Conservation (phyloP, 1,139 yeast genomes). For the Hansenula sp. region DNA sequence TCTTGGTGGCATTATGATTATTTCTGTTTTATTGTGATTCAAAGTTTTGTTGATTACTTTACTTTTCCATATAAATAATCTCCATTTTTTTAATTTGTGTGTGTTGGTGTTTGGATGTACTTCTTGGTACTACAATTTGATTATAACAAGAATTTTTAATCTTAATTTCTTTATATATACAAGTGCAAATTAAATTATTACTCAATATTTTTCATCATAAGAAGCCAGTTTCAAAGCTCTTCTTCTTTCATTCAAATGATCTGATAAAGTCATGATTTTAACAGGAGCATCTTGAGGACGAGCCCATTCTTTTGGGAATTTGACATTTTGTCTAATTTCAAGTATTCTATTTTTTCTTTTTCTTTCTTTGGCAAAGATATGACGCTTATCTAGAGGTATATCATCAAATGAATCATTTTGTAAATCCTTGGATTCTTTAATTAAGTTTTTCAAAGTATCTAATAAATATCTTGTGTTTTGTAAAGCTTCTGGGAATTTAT, state of each 20-base stretch:
- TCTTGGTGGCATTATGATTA: slow-evolving; percentile 14
- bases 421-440: slow-evolving; percentile 62
- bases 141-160: no score
- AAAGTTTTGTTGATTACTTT: no score
- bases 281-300: slow-evolving; percentile 68
- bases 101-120: slow-evolving; percentile 1
- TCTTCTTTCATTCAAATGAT: slow-evolving; percentile 12
- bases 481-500: slow-evolving; percentile 68
- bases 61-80: no score
- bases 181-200: no score
- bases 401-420: slow-evolving; percentile 62
- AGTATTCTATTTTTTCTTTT: slow-evolving; percentile 29
- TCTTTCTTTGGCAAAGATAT: slow-evolving; percentile 45
- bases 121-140: no score
- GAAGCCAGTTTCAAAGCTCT: background rate
- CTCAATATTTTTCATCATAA: background rate
- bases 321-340: slow-evolving; percentile 7
- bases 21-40: background rate
- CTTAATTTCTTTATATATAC: no score
- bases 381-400: slow-evolving; percentile 80
- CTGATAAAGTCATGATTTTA: slow-evolving; percentile 20
- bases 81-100: no score
- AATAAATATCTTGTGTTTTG: slow-evolving; percentile 80
- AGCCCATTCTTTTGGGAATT: slow-evolving; percentile 84
- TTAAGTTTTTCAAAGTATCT: slow-evolving; percentile 55